These are phyloP conservation scores for Theileria sp. DNA, from an alignment of 169 alveolate genomes.

Conservation along the genomic window DNA sequence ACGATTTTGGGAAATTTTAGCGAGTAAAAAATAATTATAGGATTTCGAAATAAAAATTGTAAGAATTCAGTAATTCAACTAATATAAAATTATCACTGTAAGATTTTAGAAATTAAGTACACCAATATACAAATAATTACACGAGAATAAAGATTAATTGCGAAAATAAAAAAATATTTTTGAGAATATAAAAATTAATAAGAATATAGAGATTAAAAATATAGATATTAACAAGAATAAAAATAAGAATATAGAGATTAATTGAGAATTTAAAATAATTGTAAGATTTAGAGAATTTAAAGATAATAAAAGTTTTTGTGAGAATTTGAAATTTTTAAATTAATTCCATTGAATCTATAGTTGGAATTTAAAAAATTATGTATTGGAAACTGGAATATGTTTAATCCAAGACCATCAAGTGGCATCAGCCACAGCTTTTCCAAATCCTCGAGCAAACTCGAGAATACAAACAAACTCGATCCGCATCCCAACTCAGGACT, in stretches of 20 bases:
- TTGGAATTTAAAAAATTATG: not conserved
- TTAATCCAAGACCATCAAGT: conserved; percentile 66
- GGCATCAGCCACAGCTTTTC: conserved; percentile 58
- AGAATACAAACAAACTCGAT: not conserved
- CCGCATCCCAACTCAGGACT: not conserved
- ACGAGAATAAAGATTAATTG: too few relatives aligned
- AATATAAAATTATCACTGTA: too few relatives aligned
- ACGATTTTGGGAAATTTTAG: not conserved
- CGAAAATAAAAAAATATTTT: too few relatives aligned
- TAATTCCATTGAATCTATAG: not conserved
- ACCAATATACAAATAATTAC: too few relatives aligned
- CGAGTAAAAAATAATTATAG: not conserved
- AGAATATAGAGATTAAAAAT: too few relatives aligned
- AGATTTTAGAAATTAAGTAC: too few relatives aligned
- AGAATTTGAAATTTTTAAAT: not conserved
- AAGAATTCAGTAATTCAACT: not conserved
- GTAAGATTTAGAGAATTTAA: not conserved
- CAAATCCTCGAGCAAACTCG: conserved; percentile 38
- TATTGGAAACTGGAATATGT: conserved; percentile 20
- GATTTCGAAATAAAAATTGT: not conserved
- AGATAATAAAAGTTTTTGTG: not conserved
- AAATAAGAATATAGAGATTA: too few relatives aligned
- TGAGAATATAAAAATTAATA: too few relatives aligned
- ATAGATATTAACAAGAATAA: too few relatives aligned
- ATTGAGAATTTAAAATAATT: too few relatives aligned